Evolutionary conservation across 345 rosid genomes (phyloP).

Genomic region (Eutrema heterophyllum): DNA sequence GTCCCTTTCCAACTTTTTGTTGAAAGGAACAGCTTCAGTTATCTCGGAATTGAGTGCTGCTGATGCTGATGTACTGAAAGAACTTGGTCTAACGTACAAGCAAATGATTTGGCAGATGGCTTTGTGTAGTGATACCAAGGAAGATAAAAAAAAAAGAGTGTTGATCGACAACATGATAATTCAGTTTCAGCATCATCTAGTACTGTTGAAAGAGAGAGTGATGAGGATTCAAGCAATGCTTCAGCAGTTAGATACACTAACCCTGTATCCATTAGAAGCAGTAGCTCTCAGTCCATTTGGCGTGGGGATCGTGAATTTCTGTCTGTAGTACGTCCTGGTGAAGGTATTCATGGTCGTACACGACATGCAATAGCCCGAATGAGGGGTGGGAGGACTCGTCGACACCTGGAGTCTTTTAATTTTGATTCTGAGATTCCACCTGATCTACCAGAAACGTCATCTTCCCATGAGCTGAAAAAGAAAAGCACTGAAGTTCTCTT

Average conservation of each 20-base stretch:
- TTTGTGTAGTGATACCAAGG: conserved; percentile 61
- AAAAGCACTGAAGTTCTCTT: conserved; percentile 73
- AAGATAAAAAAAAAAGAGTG: conserved; percentile 50
- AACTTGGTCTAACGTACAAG: conserved; percentile 68
- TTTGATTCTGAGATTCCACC: conserved; percentile 58
- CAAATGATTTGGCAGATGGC: conserved; percentile 89
- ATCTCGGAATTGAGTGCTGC: conserved; percentile 77
- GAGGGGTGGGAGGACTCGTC: conserved; percentile 84
- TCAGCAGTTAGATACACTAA: conserved; percentile 71
- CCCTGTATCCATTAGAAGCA: conserved; percentile 67
- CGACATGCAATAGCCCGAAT: conserved; percentile 81
- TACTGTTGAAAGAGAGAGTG: conserved; percentile 77
- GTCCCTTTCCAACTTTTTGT: conserved; percentile 69
- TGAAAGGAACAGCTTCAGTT: conserved; percentile 73
- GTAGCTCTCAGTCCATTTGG: conserved; percentile 72
- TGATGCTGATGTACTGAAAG: conserved; percentile 88
- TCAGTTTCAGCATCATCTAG: conserved; percentile 52
- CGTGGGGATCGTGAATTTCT: conserved; percentile 76
- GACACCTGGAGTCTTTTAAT: conserved; percentile 71
- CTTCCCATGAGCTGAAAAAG: conserved; percentile 60
- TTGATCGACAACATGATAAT: conserved; percentile 55
- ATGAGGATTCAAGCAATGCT: conserved; percentile 59
- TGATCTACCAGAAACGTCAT: conserved; percentile 52
- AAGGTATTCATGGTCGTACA: conserved; percentile 70
- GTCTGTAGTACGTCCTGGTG: conserved; percentile 75